Evolutionary conservation across 2,329 filamentous ascomycete genomes (phyloP), one percentile per base, ranked within the genome.

Genomic region (Fusarium goolgardi): DNA sequence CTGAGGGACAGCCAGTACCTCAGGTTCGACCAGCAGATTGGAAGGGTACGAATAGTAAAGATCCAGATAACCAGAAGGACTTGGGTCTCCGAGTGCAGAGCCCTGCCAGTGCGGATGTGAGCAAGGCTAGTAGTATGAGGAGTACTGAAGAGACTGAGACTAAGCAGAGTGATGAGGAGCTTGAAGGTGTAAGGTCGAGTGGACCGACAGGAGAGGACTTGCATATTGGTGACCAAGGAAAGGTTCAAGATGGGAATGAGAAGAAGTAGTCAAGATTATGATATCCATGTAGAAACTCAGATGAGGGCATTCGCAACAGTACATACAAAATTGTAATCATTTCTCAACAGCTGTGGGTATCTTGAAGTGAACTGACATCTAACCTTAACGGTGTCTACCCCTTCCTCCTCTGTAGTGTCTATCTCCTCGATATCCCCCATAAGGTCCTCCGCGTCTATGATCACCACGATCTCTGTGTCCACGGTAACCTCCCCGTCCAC

Each of bases 11-110:
- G 52, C 86, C 88, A 0, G 89, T 97, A 6, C 86, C 86, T 2
- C 90, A 97, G 79, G 86, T 87, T 70, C 78, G 81, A 47, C 80
- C 92, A 2, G 88, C 93, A 1, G 88, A 96, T 75, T 97, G 93
- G 93, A 88, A 89, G 61, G 91, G 91, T 2, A 82, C 76, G 0
- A 80, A 84, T 43, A 73, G 74, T 6, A 80, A 81, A 43, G 81
- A 82, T 20, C 59, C 67, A 1, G 66, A 55, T 9, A 79, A 83
- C 15, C 83, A 86, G 63, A 92, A 89, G 74, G 86, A 88, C 47
- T 80, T 96, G 2, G 93, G 93, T 0, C 74, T 96, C 50, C 81
- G 91, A 29, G 85, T 84, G 6, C 85, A 88, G 61, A 90, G 86
- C 9, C 86, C 90, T 1, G 85, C 84, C 1, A 93, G 90, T 68